These are phyloP conservation scores for Neurospora sp. DNA, from an alignment of 495 filamentous ascomycete genomes.

Conservation along the genomic window DNA sequence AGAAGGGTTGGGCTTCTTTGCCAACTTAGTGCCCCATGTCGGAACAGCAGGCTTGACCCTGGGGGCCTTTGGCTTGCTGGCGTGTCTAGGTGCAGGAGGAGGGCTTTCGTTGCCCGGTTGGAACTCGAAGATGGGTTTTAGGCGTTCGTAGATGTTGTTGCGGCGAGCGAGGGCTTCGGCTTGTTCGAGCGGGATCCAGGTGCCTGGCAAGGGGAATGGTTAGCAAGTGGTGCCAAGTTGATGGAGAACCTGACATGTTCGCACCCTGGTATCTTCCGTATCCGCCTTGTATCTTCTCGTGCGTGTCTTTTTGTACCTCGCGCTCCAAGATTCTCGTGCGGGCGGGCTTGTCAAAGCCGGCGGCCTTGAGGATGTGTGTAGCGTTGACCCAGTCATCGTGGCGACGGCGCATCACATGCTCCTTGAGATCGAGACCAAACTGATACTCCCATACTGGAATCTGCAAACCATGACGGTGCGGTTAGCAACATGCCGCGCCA, in stretches of 20 bases:
- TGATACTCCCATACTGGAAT: conserved; percentile 87
- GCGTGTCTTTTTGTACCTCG: conserved; percentile 89
- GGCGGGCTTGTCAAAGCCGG: conserved; percentile 67
- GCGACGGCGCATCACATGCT: conserved; percentile 81
- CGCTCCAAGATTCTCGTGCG: conserved; percentile 90
- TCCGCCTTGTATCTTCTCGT: conserved; percentile 96
- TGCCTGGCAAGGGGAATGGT: conserved; percentile 47
- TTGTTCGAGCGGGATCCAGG: conserved; percentile 85
- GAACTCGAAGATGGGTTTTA: conserved; percentile 83
- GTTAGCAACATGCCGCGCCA: neutral
- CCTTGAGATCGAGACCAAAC: conserved; percentile 57
- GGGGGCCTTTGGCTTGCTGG: conserved; percentile 60
- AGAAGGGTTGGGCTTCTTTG: conserved; percentile 9
- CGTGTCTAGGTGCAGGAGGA: conserved; percentile 89
- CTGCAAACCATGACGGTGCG: conserved; percentile 37
- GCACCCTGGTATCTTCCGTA: conserved; percentile 97
- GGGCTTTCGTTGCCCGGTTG: conserved; percentile 76
- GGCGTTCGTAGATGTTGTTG: conserved; percentile 72
- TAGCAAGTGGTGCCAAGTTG: neutral
- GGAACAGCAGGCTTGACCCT: conserved; percentile 46
- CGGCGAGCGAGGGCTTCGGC: conserved; percentile 72
- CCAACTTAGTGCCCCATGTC: conserved; percentile 38
- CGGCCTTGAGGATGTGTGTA: conserved; percentile 82
- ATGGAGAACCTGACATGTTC: neutral
- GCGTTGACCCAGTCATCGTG: conserved; percentile 88